Evolutionary conservation across 1,139 yeast genomes (phyloP).

Genomic region (Pichia sp.): DNA sequence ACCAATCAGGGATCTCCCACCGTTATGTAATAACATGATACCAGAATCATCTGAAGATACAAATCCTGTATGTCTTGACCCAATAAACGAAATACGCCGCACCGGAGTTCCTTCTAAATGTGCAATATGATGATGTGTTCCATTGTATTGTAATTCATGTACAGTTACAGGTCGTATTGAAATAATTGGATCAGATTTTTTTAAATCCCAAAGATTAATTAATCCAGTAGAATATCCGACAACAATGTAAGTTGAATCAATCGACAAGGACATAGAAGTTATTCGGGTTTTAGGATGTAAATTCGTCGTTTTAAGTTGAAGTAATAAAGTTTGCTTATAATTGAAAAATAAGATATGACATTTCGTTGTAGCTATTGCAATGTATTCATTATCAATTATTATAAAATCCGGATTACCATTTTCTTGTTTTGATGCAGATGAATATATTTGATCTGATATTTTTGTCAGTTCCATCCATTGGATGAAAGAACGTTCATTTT

Average conservation of each 20-base stretch:
- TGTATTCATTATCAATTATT: constrained; percentile 40
- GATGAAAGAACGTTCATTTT: neutral
- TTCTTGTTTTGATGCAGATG: constrained; percentile 32
- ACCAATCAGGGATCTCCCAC: constrained; percentile 49
- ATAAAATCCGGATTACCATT: constrained; percentile 49
- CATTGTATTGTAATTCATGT: constrained; percentile 16
- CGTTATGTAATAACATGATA: constrained; percentile 52
- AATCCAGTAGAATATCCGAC: constrained; percentile 42
- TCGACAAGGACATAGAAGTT: constrained; percentile 35
- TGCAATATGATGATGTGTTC: constrained; percentile 39
- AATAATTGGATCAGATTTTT: constrained; percentile 27
- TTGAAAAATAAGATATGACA: constrained; percentile 59
- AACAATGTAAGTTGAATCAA: constrained; percentile 46
- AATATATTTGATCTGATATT: constrained; percentile 34
- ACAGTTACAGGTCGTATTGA: constrained; percentile 32
- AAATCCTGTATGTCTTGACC: constrained; percentile 50
- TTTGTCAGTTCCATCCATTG: constrained; percentile 40
- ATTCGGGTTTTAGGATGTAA: constrained; percentile 21
- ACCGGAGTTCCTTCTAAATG: constrained; percentile 46
- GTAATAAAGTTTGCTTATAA: constrained; percentile 42
- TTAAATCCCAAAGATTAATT: constrained; percentile 42
- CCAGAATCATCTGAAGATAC: constrained; percentile 59
- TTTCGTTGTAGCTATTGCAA: constrained; percentile 57
- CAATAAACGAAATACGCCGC: constrained; percentile 47
- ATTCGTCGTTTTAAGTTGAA: constrained; percentile 16